Conservation (phyloP, 2,329 filamentous ascomycete genomes). For the Lecanicillium sp. region DNA sequence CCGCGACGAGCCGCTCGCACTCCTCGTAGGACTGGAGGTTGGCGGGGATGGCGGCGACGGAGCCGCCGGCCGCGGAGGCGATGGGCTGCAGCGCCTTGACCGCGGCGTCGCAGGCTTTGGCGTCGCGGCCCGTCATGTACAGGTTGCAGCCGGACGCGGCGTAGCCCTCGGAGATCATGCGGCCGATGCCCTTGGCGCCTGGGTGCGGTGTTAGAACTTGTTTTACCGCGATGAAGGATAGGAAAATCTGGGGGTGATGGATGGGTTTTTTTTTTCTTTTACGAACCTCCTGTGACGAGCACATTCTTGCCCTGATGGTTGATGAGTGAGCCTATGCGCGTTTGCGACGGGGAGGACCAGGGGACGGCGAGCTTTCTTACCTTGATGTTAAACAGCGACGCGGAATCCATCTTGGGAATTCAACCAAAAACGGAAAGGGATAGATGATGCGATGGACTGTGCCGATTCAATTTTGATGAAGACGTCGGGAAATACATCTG, state of each 20-base stretch:
- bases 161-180: conserved; percentile 63
- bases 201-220: not conserved
- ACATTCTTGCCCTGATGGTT: conserved; percentile 48
- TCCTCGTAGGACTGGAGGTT: conserved; percentile 56
- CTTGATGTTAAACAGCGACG: conserved; percentile 54
- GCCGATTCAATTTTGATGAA: too few relatives aligned
- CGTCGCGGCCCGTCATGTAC: conserved; percentile 61
- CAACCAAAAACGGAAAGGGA: too few relatives aligned
- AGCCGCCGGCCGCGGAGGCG: conserved; percentile 35
- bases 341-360: not conserved
- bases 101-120: conserved; percentile 48
- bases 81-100: conserved; percentile 50
- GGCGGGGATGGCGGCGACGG: conserved; percentile 53
- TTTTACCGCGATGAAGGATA: not conserved
- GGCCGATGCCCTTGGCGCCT: conserved; percentile 56
- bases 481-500: too few relatives aligned
- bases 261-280: not conserved
- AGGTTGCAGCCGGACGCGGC: conserved; percentile 58
- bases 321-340: not conserved
- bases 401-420: conserved; percentile 56
- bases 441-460: too few relatives aligned
- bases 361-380: too few relatives aligned
- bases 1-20: conserved; percentile 46
- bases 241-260: not conserved
- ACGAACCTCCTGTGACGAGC: conserved; percentile 46